phyloP scores from a whole-genome alignment of 148 eudicot genomes.

The Nyssa sinensis region DNA sequence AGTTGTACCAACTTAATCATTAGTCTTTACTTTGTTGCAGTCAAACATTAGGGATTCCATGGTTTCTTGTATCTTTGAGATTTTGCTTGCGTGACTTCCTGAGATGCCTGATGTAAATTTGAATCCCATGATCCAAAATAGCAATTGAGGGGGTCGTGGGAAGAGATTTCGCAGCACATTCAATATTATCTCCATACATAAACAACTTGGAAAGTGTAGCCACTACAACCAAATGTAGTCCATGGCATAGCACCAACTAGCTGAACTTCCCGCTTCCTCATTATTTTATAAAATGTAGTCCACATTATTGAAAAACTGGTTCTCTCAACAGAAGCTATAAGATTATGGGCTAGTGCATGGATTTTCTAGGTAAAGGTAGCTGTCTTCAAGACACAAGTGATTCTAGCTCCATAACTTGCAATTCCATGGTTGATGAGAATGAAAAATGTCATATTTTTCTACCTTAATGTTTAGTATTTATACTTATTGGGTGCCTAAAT shows the following conservation, averaged over 20 bases:
- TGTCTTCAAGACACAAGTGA: conserved; percentile 1
- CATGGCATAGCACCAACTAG: background rate
- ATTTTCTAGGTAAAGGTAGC: conserved; percentile 3
- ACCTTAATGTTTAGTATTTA: too few species aligned
- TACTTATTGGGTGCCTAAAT: too few species aligned
- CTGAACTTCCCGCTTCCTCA: conserved; percentile 4
- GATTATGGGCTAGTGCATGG: background rate
- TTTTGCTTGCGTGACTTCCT: conserved; percentile 1
- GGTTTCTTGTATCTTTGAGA: background rate
- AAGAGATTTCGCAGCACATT: conserved; percentile 4
- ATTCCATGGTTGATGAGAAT: too few species aligned
- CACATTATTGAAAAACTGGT: conserved; percentile 2
- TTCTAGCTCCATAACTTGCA: background rate
- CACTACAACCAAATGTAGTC: conserved; percentile 1
- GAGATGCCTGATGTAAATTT: conserved; percentile 9
- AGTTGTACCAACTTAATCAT: too few species aligned
- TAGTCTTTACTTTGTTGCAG: too few species aligned
- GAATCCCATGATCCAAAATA: conserved; percentile 5
- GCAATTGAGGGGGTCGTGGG: conserved; percentile 8
- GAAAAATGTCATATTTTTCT: too few species aligned
- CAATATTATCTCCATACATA: background rate
- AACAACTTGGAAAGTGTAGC: background rate
- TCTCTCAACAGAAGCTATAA: background rate
- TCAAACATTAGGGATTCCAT: background rate
- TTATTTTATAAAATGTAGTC: conserved; percentile 6